phyloP scores from a whole-genome alignment of 331 rosid genomes.

The Stylosanthes scabra region DNA sequence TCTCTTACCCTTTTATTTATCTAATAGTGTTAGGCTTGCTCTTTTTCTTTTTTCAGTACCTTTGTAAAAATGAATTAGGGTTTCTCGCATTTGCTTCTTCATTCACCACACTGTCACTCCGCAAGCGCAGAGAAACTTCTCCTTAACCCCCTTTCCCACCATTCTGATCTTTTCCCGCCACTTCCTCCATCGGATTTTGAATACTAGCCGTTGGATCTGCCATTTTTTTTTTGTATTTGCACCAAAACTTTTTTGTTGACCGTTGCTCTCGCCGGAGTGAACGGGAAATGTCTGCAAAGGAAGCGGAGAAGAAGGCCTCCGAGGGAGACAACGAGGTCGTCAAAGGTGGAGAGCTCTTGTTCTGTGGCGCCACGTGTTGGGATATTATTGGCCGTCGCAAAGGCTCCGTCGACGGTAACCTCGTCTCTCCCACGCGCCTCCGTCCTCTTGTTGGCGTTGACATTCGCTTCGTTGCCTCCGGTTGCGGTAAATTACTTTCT shows the following conservation, averaged over 20 bases:
- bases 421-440: conserved; percentile 87
- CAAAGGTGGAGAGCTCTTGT: conserved; percentile 85
- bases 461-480: conserved; percentile 86
- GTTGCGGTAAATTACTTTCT: conserved; percentile 73
- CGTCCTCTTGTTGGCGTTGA: conserved; percentile 81
- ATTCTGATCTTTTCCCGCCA: conserved; percentile 68
- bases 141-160: neutral
- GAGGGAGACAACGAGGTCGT: conserved; percentile 51
- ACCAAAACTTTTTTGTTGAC: conserved; percentile 27
- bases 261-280: conserved; percentile 56
- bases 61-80: conserved; percentile 70
- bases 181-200: conserved; percentile 44
- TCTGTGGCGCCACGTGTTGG: conserved; percentile 95
- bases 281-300: conserved; percentile 82
- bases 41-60: conserved; percentile 5
- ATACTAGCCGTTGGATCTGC: conserved; percentile 80
- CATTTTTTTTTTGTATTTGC: conserved; percentile 11
- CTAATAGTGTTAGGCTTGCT: neutral
- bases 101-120: conserved; percentile 35
- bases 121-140: conserved; percentile 40
- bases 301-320: conserved; percentile 68
- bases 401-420: conserved; percentile 75
- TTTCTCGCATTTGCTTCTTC: conserved; percentile 52
- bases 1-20: neutral
- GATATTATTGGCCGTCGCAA: conserved; percentile 78